Evolutionary conservation across 2,329 filamentous ascomycete genomes (phyloP).

Genomic region (Alternaria metachromatica): DNA sequence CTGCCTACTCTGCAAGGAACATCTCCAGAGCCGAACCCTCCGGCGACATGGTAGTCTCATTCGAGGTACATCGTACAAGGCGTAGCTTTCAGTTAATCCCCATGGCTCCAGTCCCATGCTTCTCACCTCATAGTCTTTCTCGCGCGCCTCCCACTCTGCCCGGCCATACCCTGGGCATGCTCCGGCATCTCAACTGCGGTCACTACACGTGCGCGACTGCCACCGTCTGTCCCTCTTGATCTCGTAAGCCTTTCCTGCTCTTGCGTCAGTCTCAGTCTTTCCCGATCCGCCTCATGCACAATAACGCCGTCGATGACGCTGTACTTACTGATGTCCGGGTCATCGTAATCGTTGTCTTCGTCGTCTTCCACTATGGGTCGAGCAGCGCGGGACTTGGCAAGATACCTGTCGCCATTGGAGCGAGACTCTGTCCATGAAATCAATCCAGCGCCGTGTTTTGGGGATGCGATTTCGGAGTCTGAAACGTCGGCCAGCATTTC

Average conservation of each 20-base stretch:
- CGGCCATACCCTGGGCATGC: background rate
- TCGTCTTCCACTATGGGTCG: background rate
- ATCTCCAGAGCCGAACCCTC: background rate
- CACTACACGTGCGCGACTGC: background rate
- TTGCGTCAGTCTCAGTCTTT: conserved; percentile 1
- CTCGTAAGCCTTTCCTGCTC: conserved; percentile 1
- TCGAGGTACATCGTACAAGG: background rate
- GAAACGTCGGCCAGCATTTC: background rate
- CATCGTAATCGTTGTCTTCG: background rate
- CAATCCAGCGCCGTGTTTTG: background rate
- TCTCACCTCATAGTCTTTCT: background rate
- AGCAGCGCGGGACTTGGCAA: background rate
- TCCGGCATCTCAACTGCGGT: background rate
- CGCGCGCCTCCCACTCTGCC: background rate
- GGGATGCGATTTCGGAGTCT: background rate
- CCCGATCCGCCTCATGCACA: background rate
- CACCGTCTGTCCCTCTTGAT: conserved; percentile 3
- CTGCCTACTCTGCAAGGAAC: background rate
- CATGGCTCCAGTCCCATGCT: background rate
- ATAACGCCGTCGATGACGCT: conserved; percentile 8
- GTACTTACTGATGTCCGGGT: conserved; percentile 19
- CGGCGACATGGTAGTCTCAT: background rate
- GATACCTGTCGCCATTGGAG: conserved; percentile 5
- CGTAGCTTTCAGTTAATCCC: background rate
- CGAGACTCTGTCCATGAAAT: conserved; percentile 2